Base-by-base conservation (phyloP, 805 yeast species). In the Candida orba region DNA sequence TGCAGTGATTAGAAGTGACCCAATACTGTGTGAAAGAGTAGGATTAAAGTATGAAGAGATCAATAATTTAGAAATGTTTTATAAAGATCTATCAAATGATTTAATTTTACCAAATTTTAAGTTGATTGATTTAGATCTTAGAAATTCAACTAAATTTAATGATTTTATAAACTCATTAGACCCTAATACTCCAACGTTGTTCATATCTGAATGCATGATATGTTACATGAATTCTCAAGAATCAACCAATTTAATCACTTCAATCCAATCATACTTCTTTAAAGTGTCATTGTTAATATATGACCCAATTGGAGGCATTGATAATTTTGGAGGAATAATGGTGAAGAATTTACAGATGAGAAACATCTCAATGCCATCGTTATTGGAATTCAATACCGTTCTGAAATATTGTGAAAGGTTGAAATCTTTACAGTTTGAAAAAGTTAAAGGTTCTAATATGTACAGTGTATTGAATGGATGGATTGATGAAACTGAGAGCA, bases 271-370 rank as follows among this genome's bases (percentile, higher is more conserved):
- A 0, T 23, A 25, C 9, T 64, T 68, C 47, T 10, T 29, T 2
- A 25, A 36, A 34, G 39, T 52, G 23, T 55, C 46, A 49, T 47
- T 65, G 49, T 52, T 73, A 6, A 68, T 78, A 50, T 78, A 78
- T 58, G 84, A 78, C 49, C 84, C 84, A 4, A 74, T 78, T 59
- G 78, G 80, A 0, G 72, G 79, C 8, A 57, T 60, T 12, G 76
- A 70, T 41, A 58, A 68, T 5, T 78, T 78, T 58, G 84, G 84
- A 1, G 49, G 52, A 1, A 72, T 78, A 14, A 78, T 78, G 84
- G 66, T 71, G 25, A 65, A 65, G 18, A 78, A 78, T 52, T 57
- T 78, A 41, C 54, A 58, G 39, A 66, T 63, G 20, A 60, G 82
- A 29, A 68, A 73, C 20, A 62, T 75, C 43, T 57, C 70, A 34